phyloP scores from a whole-genome alignment of 225 moss, liverwort and hornwort genomes.

The Takakia lepidozioides region DNA sequence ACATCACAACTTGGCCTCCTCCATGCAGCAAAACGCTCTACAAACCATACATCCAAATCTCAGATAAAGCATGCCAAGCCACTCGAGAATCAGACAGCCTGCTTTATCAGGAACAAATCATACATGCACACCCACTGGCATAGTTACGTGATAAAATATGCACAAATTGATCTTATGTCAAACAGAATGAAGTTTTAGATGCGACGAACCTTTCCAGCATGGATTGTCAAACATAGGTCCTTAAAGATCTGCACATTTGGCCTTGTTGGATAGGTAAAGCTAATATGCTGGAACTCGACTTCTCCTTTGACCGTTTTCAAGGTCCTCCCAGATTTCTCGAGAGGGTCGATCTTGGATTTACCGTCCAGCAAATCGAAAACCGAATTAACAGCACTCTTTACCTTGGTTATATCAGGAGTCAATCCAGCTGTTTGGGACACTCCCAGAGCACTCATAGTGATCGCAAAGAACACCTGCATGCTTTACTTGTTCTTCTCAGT shows the following conservation, averaged over 20 bases:
- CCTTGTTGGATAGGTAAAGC: constrained; percentile 67
- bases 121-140: too few relatives aligned
- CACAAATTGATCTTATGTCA: neutral
- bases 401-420: constrained; percentile 64
- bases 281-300: constrained; percentile 46
- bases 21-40: too few relatives aligned
- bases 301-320: constrained; percentile 37
- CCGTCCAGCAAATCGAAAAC: constrained; percentile 64
- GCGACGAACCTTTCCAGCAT: constrained; percentile 44
- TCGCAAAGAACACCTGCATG: constrained; percentile 51
- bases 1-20: neutral
- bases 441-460: constrained; percentile 52
- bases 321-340: constrained; percentile 31
- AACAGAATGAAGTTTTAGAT: constrained; percentile 1
- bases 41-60: too few relatives aligned
- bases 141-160: neutral
- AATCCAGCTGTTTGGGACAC: constrained; percentile 50
- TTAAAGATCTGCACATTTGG: constrained; percentile 46
- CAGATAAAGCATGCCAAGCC: too few relatives aligned
- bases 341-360: constrained; percentile 54
- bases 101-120: too few relatives aligned
- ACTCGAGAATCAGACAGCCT: too few relatives aligned
- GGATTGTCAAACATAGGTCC: constrained; percentile 44
- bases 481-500: too few relatives aligned
- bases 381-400: constrained; percentile 57